Base-by-base conservation (phyloP, 305 asterid genomes). In the Solanum hybrid region DNA sequence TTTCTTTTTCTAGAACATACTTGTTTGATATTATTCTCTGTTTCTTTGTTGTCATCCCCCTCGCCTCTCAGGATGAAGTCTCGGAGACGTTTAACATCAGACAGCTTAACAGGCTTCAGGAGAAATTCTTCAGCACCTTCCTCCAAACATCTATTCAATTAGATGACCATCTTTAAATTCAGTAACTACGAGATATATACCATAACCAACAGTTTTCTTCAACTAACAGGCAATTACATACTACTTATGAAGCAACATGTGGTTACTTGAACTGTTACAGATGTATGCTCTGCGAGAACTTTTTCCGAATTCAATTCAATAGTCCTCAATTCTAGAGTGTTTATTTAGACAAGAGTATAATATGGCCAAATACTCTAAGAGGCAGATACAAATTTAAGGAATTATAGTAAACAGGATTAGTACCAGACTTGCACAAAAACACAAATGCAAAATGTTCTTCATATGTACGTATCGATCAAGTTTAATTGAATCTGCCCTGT, bases 111-210 rank as follows among this genome's bases (percentile, higher is more conserved):
- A 0, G 99, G 99, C 95, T 97, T 97, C 68, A 95, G 93, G 3
- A 97, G 97, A 91, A 93, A 97, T 72, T 96, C 99, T 70, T 96
- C 94, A 0, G 99, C 99, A 61, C 99, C 99, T 91, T 94, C 99
- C 89, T 97, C 99, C 87, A 97, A 89, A 89, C 99, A 97, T 89
- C 24, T 27, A n/a, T 32, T 29, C 32, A 61, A 89, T 88, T 26
- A 91, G 84, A 87, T 7, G 22, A 17, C 9, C n/a, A 24, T 4
- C 26, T 26, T 26, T 6, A 38, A n/a, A 14, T 14, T 12, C 72
- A 15, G 2, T 5, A n/a, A 22, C 10, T 39, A 1, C 1, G 32
- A 79, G 2, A 22, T 34, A 36, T 5, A 33, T 8, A 8, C 0
- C 15, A 39, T 0, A 20, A 10, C 4, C 57, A 34, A 36, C 37